Evolutionary conservation across 2,329 filamentous ascomycete species (phyloP).

Genomic region (Domatiomyces globalis): DNA sequence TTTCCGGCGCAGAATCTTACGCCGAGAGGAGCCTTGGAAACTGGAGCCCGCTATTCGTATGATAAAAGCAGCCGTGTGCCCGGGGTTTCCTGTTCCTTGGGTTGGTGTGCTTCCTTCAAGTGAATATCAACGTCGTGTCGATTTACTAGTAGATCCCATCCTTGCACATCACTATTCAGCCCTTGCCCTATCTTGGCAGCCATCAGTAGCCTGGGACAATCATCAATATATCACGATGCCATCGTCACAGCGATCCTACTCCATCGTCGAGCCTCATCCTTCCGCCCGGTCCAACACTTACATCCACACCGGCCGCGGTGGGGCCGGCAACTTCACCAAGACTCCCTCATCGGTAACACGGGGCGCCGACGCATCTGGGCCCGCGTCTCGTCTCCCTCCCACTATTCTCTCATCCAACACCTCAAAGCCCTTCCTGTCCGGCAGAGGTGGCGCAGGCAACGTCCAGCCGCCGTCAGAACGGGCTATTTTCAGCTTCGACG

Average conservation of each 20-base stretch:
- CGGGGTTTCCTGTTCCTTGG: too few relatives aligned
- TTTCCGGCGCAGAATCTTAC: too few relatives aligned
- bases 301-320: slow-evolving; percentile 45
- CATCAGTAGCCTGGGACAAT: neutral
- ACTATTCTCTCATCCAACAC: slow-evolving; percentile 26
- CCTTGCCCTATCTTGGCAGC: neutral
- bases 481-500: slow-evolving; percentile 53
- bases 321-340: slow-evolving; percentile 48
- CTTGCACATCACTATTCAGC: neutral
- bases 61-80: neutral
- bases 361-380: slow-evolving; percentile 29
- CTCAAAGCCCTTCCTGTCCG: slow-evolving; percentile 28
- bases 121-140: neutral
- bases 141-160: neutral
- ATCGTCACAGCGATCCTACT: slow-evolving; percentile 30
- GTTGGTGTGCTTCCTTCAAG: neutral
- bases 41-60: neutral
- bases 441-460: slow-evolving; percentile 44
- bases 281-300: slow-evolving; percentile 34
- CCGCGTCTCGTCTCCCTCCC: slow-evolving; percentile 33
- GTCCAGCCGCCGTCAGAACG: slow-evolving; percentile 36
- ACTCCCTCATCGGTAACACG: slow-evolving; percentile 38
- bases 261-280: slow-evolving; percentile 48
- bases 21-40: neutral
- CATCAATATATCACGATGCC: slow-evolving; percentile 16